Base-by-base conservation (phyloP, 2,329 filamentous ascomycete species). In the Gaeumannomyces tritici region DNA sequence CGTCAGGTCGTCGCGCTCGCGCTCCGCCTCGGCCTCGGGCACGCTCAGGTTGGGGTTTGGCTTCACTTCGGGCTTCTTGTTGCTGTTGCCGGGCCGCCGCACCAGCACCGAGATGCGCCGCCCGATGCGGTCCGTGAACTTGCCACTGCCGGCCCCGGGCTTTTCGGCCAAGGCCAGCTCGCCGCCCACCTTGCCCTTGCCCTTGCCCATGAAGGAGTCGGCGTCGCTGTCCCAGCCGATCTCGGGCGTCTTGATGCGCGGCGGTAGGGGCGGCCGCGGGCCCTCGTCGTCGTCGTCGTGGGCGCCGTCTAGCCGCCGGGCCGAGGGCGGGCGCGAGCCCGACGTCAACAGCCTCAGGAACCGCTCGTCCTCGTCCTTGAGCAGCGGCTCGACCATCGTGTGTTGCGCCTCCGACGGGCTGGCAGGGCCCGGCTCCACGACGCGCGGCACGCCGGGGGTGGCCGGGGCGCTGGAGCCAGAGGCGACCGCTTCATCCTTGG, bases 1-100 rank as follows among this genome's bases (percentile, higher is more conserved):
- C 54, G 84, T 85, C 64, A 98, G 84, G 68, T 97, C 95, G 70
- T 91, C 86, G 67, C 74, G 75, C 74, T 86, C 84, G 56, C 73
- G 73, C 62, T 78, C 76, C 31, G 71, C 82, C 72, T 74, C 79
- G 63, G 65, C 55, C 4, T 26, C 62, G 18, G 70, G 68, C 55
- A 76, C 74, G 60, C 71, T 70, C 56, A 76, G 73, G 54, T 73
- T 75, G 51, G 72, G 4, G 55, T 57, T 71, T 64, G 71, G 64
- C 58, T 76, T 73, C 28, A 74, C 75, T 57, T 67, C 66, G 2
- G 72, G 70, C 56, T 76, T 73, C 63, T 80, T 78, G 64, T 74
- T 75, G 65, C 8, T 12, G 31, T 4, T 15, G 33, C 54, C 54
- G 4, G 70, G 69, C 65, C 74, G 74, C 54, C 69, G 70, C 64